These are phyloP conservation scores for Microcera coccophila DNA, from an alignment of 2,329 filamentous ascomycete species.

Conservation along the genomic window DNA sequence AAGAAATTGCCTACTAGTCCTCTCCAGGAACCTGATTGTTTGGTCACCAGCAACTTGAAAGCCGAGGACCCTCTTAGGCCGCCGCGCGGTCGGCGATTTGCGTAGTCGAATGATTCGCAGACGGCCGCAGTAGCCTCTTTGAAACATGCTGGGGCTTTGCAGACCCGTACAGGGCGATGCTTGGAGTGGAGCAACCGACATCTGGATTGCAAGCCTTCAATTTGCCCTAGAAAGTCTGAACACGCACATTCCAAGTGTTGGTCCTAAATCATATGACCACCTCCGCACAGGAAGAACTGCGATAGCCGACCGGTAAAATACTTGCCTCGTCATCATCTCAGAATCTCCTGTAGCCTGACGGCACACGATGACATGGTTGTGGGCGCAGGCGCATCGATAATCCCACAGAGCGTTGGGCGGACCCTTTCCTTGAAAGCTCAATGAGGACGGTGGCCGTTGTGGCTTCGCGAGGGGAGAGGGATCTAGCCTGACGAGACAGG, in stretches of 20 bases:
- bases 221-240: conserved; percentile 6
- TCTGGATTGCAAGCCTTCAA: conserved; percentile 2
- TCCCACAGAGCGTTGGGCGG: too few species aligned
- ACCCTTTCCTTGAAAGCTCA: too few species aligned
- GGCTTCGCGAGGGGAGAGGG: conserved; percentile 14
- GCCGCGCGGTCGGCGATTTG: conserved; percentile 4
- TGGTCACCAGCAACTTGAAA: conserved; percentile 6
- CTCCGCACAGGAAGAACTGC: too few species aligned
- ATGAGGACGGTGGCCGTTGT: conserved; percentile 15
- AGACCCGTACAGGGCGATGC: neutral
- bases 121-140: conserved; percentile 7
- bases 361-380: too few species aligned
- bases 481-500: conserved; percentile 10
- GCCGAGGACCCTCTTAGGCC: conserved; percentile 5
- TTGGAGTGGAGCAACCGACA: neutral
- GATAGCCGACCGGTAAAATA: too few species aligned
- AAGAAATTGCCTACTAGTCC: conserved; percentile 17
- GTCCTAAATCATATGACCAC: too few species aligned
- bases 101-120: conserved; percentile 13
- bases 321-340: too few species aligned
- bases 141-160: conserved; percentile 2
- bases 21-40: conserved; percentile 1
- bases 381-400: too few species aligned
- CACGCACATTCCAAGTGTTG: conserved; percentile 5
- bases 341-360: too few species aligned